phyloP scores from a whole-genome alignment of 495 filamentous ascomycete genomes.

The Neurospora sp. region DNA sequence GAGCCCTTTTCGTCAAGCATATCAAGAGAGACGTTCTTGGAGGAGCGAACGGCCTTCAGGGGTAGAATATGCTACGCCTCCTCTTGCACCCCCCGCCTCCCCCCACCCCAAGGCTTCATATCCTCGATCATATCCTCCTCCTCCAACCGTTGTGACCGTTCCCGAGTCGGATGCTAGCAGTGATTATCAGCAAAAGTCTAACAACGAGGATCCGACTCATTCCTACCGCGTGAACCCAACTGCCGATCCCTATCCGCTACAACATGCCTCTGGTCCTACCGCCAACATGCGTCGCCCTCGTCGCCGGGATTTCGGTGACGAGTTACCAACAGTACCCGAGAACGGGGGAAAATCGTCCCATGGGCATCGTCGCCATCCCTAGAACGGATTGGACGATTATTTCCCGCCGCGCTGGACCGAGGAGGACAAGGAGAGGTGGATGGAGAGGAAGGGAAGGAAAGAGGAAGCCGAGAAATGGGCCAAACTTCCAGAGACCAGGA shows the following conservation, averaged over 20 bases:
- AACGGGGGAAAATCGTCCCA: background rate
- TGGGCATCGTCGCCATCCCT: background rate
- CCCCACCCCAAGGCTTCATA: background rate
- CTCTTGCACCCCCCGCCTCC: background rate
- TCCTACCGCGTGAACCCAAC: background rate
- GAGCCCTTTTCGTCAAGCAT: background rate
- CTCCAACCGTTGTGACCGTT: background rate
- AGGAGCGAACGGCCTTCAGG: background rate
- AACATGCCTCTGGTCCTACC: accelerated
- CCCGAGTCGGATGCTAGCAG: background rate
- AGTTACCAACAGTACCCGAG: background rate
- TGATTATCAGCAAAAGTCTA: accelerated
- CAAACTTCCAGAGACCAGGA: background rate
- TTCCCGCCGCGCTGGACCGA: background rate
- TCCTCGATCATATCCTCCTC: background rate
- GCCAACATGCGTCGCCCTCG: background rate
- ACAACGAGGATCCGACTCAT: background rate
- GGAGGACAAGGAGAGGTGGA: background rate
- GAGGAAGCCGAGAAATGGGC: background rate
- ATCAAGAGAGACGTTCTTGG: background rate
- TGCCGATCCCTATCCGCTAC: background rate
- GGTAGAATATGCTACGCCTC: background rate
- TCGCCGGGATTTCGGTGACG: background rate
- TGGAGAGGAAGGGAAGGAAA: background rate
- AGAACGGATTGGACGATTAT: background rate